A percentile compares a stretch with the other conserved stretches of the same genome.
Evolutionary conservation across 768 basidiomycete species (phyloP).

Genomic region (Jaapia argillacea): DNA sequence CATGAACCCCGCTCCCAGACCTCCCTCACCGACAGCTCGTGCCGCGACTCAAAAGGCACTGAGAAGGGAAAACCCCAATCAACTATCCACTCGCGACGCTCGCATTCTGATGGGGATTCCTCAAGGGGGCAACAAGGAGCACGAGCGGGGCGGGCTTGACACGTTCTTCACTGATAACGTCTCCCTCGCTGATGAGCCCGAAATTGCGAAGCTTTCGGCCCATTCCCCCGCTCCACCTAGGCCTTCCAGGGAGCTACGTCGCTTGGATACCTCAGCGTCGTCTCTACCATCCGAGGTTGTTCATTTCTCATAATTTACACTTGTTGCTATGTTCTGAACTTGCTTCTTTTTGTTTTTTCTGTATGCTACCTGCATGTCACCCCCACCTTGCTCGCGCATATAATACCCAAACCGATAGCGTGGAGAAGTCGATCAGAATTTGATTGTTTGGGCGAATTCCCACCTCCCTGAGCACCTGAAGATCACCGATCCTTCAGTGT

Average conservation of each 20-base stretch:
- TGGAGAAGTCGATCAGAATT: conserved; percentile 31
- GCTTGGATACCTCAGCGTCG: conserved; percentile 25
- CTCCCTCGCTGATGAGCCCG: conserved; percentile 7
- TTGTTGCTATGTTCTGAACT: conserved; percentile 1
- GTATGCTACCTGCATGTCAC: neutral
- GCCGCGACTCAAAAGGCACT: conserved; percentile 83
- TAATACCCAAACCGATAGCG: too few species aligned
- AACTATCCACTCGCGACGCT: conserved; percentile 72
- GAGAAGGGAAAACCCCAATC: conserved; percentile 76
- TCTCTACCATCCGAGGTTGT: conserved; percentile 16
- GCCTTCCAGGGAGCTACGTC: conserved; percentile 56
- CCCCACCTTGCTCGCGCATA: too few species aligned
- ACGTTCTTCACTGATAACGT: conserved; percentile 44
- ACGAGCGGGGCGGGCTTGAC: conserved; percentile 40
- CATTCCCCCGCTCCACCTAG: conserved; percentile 40
- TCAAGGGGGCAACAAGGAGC: conserved; percentile 19
- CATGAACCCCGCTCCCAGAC: conserved; percentile 92
- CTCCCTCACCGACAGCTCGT: conserved; percentile 83
- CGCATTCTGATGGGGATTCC: conserved; percentile 62
- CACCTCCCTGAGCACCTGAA: conserved; percentile 60
- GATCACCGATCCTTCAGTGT: conserved; percentile 32
- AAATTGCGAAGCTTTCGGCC: conserved; percentile 5
- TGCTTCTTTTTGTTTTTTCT: conserved; percentile 5
- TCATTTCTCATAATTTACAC: conserved; percentile 4
- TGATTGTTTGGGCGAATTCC: conserved; percentile 85